Percentiles rank a stretch among this genome's conserved stretches.
These are phyloP conservation scores for Fraxinus albicans DNA, from an alignment of 305 asterid genomes.

Conservation along the genomic window DNA sequence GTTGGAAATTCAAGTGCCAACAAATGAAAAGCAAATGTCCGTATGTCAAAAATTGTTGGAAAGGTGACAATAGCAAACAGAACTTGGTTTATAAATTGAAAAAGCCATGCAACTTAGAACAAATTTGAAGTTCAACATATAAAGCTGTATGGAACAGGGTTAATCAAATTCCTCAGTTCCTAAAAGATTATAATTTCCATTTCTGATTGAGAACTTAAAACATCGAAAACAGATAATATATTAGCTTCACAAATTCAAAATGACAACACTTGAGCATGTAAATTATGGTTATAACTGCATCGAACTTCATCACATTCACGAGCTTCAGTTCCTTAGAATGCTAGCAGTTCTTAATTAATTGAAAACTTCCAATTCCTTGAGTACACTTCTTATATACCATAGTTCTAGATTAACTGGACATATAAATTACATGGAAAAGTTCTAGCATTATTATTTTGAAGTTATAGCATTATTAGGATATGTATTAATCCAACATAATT, in stretches of 20 bases:
- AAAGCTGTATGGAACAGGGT: background rate
- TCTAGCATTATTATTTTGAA: background rate
- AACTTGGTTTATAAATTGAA: background rate
- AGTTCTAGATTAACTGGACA: background rate
- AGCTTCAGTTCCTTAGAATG: background rate
- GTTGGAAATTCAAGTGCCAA: background rate
- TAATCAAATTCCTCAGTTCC: background rate
- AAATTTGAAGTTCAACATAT: background rate
- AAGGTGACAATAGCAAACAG: background rate
- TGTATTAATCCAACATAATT: background rate
- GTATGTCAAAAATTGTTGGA: background rate
- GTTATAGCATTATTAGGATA: background rate
- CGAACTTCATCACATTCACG: background rate
- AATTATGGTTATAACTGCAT: background rate
- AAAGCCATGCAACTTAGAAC: background rate
- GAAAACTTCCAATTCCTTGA: background rate
- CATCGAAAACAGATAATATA: background rate
- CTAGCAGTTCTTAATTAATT: background rate
- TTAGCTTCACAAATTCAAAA: background rate
- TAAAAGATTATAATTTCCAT: background rate
- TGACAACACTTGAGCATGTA: background rate
- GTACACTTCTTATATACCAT: background rate
- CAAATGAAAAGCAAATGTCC: background rate
- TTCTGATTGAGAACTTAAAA: background rate
- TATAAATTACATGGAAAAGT: background rate